These are phyloP conservation scores for Podospora pseudoanserina DNA, from an alignment of 495 filamentous ascomycete species.

Conservation along the genomic window DNA sequence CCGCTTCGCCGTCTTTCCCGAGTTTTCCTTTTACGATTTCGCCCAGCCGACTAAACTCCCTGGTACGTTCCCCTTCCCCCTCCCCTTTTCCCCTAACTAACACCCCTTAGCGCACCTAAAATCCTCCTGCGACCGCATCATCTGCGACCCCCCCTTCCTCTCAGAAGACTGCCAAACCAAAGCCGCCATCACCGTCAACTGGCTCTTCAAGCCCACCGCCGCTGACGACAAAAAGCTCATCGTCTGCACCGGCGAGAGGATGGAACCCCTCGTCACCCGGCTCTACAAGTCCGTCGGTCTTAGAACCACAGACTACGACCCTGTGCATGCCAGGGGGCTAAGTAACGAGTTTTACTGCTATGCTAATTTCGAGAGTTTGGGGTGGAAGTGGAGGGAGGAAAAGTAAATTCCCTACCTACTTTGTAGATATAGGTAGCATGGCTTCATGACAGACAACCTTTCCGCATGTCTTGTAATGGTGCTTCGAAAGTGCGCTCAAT, in stretches of 20 bases:
- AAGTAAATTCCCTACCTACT: background rate
- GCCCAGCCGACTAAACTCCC: conserved; percentile 60
- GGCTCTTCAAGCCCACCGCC: conserved; percentile 49
- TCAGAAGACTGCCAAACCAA: conserved; percentile 79
- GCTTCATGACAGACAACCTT: too few species aligned
- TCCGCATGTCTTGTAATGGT: too few species aligned
- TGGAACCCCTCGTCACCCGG: conserved; percentile 52
- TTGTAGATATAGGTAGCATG: too few species aligned
- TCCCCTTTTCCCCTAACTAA: background rate
- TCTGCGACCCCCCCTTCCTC: conserved; percentile 75
- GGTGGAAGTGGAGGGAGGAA: conserved; percentile 48
- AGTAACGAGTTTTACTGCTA: conserved; percentile 80
- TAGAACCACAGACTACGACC: conserved; percentile 57
- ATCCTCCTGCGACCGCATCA: conserved; percentile 60
- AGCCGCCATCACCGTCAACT: conserved; percentile 69
- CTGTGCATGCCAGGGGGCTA: conserved; percentile 61
- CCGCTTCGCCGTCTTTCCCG: conserved; percentile 65
- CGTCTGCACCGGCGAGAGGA: conserved; percentile 69
- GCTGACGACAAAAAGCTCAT: conserved; percentile 40
- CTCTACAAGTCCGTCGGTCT: conserved; percentile 50
- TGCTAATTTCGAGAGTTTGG: conserved; percentile 62
- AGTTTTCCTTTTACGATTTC: conserved; percentile 73
- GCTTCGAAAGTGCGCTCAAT: too few species aligned
- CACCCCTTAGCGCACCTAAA: conserved; percentile 49
- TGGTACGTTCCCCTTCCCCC: conserved; percentile 32